Base-by-base conservation (phyloP, 371 early-diverging fungal species). In the Furculomyces boomerangus region DNA sequence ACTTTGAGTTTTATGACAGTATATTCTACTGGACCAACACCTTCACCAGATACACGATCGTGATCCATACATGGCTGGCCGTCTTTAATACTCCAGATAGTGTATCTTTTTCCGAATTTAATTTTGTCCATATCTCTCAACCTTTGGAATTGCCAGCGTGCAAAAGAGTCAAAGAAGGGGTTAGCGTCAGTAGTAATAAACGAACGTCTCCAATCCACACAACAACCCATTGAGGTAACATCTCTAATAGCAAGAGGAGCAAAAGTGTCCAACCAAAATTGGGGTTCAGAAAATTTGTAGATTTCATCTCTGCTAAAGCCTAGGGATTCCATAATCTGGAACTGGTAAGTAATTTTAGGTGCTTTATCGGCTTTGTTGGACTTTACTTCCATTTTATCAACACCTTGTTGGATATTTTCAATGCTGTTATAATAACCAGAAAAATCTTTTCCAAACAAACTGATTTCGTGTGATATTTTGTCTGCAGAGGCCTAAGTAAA, bases 1-100 rank as follows among this genome's bases (percentile, higher is more conserved):
- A 95, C 90, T 60, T 81, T 66, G 56, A 98, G 73, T 78, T 92
- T 90, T 64, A 90, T 82, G 56, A 82, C 88, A 7, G 95, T 94
- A 74, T 96, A 98, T 61, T 93, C 92, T 65, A 92, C 89, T 35
- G 97, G 96, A 45, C 86, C 90, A 22, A 98, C 84, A 47, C 91
- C 99, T 72, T 99, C 99, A 61, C 99, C 99, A 32, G 82, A 78
- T 58, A 79, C 74, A 64, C 99, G 89, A 71, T 99, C 99, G 76
- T 99, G 99, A 75, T 99, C 99, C 92, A 99, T 91, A 76, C 99
- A 99, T 44, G 99, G 89, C 75, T 99, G 99, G 14, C 88, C 86
- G 74, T 98, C 99, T 32, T 85, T 63, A 50, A 93, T 86, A 47
- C 97, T 97, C 74, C 88, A 99, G 59, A 99, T 93, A 3, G 99